Evolutionary conservation across 805 yeast genomes (phyloP), one percentile per base, ranked within the genome.

Genomic region (Soucietia sequanensis): DNA sequence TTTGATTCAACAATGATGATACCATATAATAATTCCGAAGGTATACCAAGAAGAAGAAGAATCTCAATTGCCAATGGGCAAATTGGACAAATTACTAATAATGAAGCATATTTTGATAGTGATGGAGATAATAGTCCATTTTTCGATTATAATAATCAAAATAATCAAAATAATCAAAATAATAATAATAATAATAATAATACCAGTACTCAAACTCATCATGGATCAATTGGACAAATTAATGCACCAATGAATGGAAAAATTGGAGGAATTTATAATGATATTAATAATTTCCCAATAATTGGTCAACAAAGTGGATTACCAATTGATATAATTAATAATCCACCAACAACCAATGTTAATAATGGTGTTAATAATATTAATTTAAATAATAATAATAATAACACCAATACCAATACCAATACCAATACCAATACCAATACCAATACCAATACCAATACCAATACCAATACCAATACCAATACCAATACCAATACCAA

Each of bases 1-100:
- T 62, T 68, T 41, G 76, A 70, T 41, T 59, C 69, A 4, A 59
- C 69, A 18, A 62, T 65, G 61, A 50, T 58, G 45, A 39, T 65
- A 18, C 65, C 68, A 14, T 56, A 50, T 37, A 33, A 44, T 16
- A 44, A 57, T 25, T 65, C 51, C 24, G 62, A 62, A n/a, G 57
- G 59, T 1, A 47, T 50, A 5, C 53, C 65, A 14, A 50, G 72
- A 30, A 65, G 82, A 52, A 68, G 93, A 54, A 72, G 95, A 52
- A 80, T 84, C 2, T 84, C 93, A 28, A 84, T 84, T 34, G 82
- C 91, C 8, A 84, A 84, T 59, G 95, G 95, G 50, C 95, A 84
- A 52, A 84, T 84, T 44, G 85, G 89, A 31, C 95, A 84, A 51
- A 74, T 84, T 23, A 72, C 77, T 28, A 66, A 57, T 46, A 72